Evolutionary conservation across 495 filamentous ascomycete genomes (phyloP).

Genomic region (Elasticomyces elasticus): DNA sequence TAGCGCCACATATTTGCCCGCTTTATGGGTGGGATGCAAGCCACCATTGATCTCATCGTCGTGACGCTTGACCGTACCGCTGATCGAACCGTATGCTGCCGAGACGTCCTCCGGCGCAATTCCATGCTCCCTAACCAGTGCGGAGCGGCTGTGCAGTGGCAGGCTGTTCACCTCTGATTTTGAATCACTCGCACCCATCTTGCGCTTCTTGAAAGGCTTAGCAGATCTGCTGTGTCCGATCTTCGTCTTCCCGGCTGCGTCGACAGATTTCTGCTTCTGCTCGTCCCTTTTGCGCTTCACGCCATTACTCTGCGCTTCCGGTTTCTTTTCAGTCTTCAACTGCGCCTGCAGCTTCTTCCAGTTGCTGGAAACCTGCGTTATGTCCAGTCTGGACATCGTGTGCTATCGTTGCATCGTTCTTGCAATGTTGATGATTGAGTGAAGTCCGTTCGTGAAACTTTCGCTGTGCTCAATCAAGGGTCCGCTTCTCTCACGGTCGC

Average conservation of each 20-base stretch:
- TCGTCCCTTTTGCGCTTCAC: slow-evolving; percentile 26
- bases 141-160: not conserved
- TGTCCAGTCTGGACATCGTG: slow-evolving; percentile 24
- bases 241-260: slow-evolving; percentile 61
- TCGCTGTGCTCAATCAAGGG: not conserved
- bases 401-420: not conserved
- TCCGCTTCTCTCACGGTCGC: not conserved
- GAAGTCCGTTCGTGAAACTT: not conserved
- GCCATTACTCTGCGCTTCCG: slow-evolving; percentile 10
- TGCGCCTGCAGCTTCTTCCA: slow-evolving; percentile 36
- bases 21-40: slow-evolving; percentile 37
- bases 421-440: not conserved
- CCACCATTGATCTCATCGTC: slow-evolving; percentile 38
- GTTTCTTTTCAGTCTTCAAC: slow-evolving; percentile 20
- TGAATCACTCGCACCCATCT: slow-evolving; percentile 20
- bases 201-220: slow-evolving; percentile 27
- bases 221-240: slow-evolving; percentile 41
- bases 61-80: slow-evolving; percentile 22
- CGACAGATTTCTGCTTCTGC: not conserved
- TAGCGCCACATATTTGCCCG: slow-evolving; percentile 81
- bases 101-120: slow-evolving; percentile 51
- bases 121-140: slow-evolving; percentile 35
- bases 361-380: slow-evolving; percentile 34
- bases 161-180: slow-evolving; percentile 16
- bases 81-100: slow-evolving; percentile 43